Evolutionary conservation across 2,329 filamentous ascomycete species (phyloP).

Genomic region (Penicillium corylophilum): DNA sequence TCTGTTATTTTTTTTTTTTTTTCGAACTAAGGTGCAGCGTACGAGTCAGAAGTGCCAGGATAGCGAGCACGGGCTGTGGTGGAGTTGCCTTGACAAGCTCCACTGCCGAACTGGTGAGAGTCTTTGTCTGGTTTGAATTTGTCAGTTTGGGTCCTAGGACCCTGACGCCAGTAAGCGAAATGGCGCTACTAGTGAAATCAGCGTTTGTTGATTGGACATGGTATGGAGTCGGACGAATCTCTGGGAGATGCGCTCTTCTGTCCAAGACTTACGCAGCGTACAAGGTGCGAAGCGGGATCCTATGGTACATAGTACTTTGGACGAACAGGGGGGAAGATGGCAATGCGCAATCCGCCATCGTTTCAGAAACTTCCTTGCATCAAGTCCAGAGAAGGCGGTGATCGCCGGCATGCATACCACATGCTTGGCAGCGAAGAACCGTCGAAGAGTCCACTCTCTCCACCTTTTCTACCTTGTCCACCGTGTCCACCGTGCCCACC

Average conservation of each 20-base stretch:
- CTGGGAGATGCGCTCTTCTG: no score
- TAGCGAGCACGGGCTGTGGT: constrained; percentile 5
- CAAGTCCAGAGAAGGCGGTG: constrained; percentile 11
- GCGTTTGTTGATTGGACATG: not conserved
- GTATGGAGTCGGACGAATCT: not conserved
- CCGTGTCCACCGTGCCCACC: no score
- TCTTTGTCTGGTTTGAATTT: not conserved
- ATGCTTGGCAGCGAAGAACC: constrained; percentile 18
- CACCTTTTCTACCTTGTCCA: constrained; percentile 1
- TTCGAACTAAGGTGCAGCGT: not conserved
- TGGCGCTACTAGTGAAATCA: constrained; percentile 3
- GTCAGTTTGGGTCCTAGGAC: not conserved
- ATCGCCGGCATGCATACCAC: constrained; percentile 18
- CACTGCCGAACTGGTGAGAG: constrained; percentile 8
- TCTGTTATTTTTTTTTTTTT: no score
- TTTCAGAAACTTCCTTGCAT: constrained; percentile 24
- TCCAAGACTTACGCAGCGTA: not conserved
- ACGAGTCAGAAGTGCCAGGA: not conserved
- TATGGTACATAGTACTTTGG: not conserved
- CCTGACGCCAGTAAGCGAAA: constrained; percentile 1
- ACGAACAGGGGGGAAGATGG: not conserved
- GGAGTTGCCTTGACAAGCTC: constrained; percentile 12
- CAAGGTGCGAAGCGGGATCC: not conserved
- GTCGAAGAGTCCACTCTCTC: constrained; percentile 6
- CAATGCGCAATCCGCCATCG: constrained; percentile 16